Evolutionary conservation across 225 moss, liverwort and hornwort genomes (phyloP), one percentile per base, ranked within the genome.

Genomic region (Lunularia cruciata): DNA sequence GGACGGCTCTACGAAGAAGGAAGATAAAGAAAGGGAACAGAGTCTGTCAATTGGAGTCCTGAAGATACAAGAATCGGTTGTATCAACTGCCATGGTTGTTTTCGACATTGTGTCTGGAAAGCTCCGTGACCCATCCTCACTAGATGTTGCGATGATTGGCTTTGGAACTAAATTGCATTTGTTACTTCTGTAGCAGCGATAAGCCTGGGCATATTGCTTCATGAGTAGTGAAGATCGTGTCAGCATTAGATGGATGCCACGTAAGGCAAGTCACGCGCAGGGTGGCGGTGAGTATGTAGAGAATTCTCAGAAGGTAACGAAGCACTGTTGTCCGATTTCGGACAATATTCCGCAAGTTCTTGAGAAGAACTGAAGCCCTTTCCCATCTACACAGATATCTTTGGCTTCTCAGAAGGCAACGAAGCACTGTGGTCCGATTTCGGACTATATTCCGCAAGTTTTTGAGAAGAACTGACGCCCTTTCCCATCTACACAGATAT

Each of bases 391-490:
- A n/a, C n/a, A n/a, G n/a, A n/a, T n/a, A n/a, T n/a, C n/a, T n/a
- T n/a, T n/a, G n/a, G n/a, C n/a, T 6, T 0, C 6, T 27, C 25
- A 36, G 40, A 19, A 34, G 18, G 20, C 39, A 11, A 18, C 15
- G 32, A 64, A 68, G 27, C 47, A 71, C 6, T 75, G 75, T 53
- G 75, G 69, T 12, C 86, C 86, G 0, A 79, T 77, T 16, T 43
- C 86, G 14, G 84, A 86, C 13, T 86, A 70, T 28, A 57, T 89
- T 3, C 78, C 79, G 34, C 86, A 84, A 8, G 75, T 84, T 13
- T 84, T 84, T 42, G 86, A 86, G 5, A 86, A 86, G 33, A 84
- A 67, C 42, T n/a, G n/a, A n/a, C n/a, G n/a, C n/a, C n/a, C n/a
- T n/a, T n/a, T n/a, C n/a, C n/a, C n/a, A n/a, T n/a, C n/a, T n/a